Base-by-base conservation (phyloP, 108 stramenopile genomes). In the Fragilariopsis cylindrus region DNA sequence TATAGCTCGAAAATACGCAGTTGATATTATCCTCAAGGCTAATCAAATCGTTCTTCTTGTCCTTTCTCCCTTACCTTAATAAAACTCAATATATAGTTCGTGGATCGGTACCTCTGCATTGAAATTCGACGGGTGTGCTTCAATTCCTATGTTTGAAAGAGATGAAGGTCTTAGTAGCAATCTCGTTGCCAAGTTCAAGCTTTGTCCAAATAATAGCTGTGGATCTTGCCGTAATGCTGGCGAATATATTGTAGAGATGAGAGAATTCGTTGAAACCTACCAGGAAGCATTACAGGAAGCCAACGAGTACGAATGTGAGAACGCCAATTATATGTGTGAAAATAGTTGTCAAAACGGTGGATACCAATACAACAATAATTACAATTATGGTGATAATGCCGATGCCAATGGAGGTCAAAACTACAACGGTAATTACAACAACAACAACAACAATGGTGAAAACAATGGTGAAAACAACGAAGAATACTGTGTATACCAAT, bases 171-270 rank as follows among this genome's bases (percentile, higher is more conserved):
- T 81, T 72, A 74, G 76, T 65, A 47, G 57, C 13, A 56, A 89
- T 56, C 71, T 81, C 15, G 75, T 92, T 42, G 89, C 87, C 16
- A 85, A 88, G 67, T 92, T 90, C 86, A 84, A 85, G 72, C 84
- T 92, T 15, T 92, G 92, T 52, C 92, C 92, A 18, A 60, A 82
- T 16, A 62, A 72, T 71, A 72, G 64, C 60, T 81, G 77, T 19
- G 56, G 78, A 48, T 69, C 58, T 15, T 76, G 77, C 30, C 71
- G 74, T 49, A 86, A 86, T 39, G 84, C 74, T 12, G 81, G 70
- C 41, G 76, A 92, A 57, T 92, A 92, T 69, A 74, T 92, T 19
- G 77, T 87, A 13, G 83, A 84, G 9, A 78, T 90, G 82, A 77
- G 76, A 60, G 89, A 90, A 21, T 90, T 86, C 72, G 82, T 90